These are phyloP conservation scores for Azolla pinnata DNA, from an alignment of 75 land plant species.

Conservation along the genomic window DNA sequence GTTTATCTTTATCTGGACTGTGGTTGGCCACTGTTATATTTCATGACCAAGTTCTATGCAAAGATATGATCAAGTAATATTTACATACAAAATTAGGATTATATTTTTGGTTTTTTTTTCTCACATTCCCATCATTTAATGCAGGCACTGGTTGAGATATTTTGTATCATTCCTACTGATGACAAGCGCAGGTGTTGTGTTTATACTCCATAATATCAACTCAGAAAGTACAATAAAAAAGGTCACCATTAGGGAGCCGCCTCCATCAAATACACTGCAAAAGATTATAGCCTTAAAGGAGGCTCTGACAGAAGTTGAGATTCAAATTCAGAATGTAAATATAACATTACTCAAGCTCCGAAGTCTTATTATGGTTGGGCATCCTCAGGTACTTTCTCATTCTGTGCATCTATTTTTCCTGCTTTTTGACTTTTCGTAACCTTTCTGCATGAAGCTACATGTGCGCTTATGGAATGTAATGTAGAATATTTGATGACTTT, in stretches of 20 bases:
- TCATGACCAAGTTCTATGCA: no score
- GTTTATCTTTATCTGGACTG: no score
- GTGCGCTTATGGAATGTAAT: no score
- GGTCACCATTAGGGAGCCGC: slow-evolving; percentile 71
- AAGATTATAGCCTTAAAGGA: slow-evolving; percentile 78
- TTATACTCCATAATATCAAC: slow-evolving; percentile 56
- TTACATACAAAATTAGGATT: no score
- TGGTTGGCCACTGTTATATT: no score
- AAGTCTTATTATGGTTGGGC: slow-evolving; percentile 49
- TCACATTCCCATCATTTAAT: neutral
- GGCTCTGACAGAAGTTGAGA: slow-evolving; percentile 65
- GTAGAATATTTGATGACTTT: no score
- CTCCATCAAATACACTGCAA: slow-evolving; percentile 84
- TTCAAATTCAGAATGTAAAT: slow-evolving; percentile 55
- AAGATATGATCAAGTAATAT: no score
- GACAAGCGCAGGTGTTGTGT: slow-evolving; percentile 31
- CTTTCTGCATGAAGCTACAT: neutral
- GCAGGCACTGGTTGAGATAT: slow-evolving; percentile 63
- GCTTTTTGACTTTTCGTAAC: neutral
- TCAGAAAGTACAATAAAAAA: slow-evolving; percentile 68
- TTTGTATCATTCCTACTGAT: slow-evolving; percentile 53
- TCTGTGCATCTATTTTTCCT: neutral
- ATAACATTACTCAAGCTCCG: slow-evolving; percentile 67
- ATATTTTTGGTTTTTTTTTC: neutral
- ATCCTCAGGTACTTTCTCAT: slow-evolving; percentile 47